phyloP scores from a whole-genome alignment of 345 rosid genomes.

The Arabidopsis suecica region DNA sequence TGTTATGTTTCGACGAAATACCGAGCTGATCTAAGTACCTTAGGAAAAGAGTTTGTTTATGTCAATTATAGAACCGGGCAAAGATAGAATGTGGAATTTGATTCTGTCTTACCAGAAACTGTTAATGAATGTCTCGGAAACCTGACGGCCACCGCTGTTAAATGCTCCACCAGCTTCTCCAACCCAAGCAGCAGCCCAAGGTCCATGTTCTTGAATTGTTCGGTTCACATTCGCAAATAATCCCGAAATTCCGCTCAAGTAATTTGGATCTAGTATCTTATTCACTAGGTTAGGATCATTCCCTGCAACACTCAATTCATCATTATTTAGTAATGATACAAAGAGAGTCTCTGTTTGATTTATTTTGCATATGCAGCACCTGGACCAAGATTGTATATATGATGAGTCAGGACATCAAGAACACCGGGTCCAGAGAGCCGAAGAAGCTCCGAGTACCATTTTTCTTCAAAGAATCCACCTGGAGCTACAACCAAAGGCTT shows the following conservation, averaged over 20 bases:
- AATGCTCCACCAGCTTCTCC: slow-evolving; percentile 98
- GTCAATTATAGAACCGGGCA: neutral
- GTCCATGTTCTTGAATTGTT: slow-evolving; percentile 62
- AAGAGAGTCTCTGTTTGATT: neutral
- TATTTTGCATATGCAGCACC: slow-evolving; percentile 47
- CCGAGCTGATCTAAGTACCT: slow-evolving; percentile 98
- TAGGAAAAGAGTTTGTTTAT: neutral
- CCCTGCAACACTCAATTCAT: slow-evolving; percentile 52
- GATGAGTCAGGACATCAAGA: slow-evolving; percentile 76
- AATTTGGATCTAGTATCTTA: slow-evolving; percentile 74
- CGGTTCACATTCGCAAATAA: slow-evolving; percentile 56
- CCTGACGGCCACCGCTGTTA: slow-evolving; percentile 85
- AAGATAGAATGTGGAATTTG: neutral
- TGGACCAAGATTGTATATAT: slow-evolving; percentile 90
- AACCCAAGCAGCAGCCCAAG: slow-evolving; percentile 96
- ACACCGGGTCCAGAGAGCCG: slow-evolving; percentile 69
- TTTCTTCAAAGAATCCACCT: slow-evolving; percentile 78
- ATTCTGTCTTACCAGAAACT: slow-evolving; percentile 72
- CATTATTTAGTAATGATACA: slow-evolving; percentile 8
- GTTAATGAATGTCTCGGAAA: slow-evolving; percentile 80
- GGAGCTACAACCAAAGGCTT: slow-evolving; percentile 83
- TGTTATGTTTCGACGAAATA: slow-evolving; percentile 74
- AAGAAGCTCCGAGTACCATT: slow-evolving; percentile 77
- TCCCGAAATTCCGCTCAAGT: slow-evolving; percentile 56
- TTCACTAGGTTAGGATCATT: slow-evolving; percentile 67